Percentiles rank a stretch among this genome's conserved stretches.
These are phyloP conservation scores for Kwoniella shandongensis DNA, from an alignment of 768 basidiomycete genomes.

Conservation along the genomic window DNA sequence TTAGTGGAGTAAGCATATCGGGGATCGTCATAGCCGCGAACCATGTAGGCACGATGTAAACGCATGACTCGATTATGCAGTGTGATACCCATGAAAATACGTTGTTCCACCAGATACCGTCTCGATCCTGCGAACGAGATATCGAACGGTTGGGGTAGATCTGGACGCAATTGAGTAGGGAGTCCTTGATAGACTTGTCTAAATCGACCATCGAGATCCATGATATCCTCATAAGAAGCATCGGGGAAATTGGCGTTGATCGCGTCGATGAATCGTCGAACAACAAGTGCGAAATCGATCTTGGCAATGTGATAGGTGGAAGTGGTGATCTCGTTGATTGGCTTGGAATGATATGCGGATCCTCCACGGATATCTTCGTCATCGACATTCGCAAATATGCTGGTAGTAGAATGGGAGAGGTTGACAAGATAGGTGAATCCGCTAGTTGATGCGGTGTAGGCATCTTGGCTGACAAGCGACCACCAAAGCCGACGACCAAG, in stretches of 20 bases:
- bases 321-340: constrained; percentile 8
- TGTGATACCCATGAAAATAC: constrained; percentile 28
- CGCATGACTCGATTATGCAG: constrained; percentile 24
- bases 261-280: constrained; percentile 19
- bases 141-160: constrained; percentile 22
- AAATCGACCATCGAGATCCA: constrained; percentile 16
- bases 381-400: constrained; percentile 21
- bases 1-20: constrained; percentile 18
- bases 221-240: constrained; percentile 18
- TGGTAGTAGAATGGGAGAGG: constrained; percentile 19
- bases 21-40: constrained; percentile 15
- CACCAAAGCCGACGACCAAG: constrained; percentile 22
- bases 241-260: constrained; percentile 26
- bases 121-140: constrained; percentile 12
- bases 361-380: constrained; percentile 21
- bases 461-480: constrained; percentile 24
- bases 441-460: constrained; percentile 23
- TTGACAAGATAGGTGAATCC: constrained; percentile 25
- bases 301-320: constrained; percentile 23
- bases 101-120: constrained; percentile 20
- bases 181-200: constrained; percentile 15
- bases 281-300: constrained; percentile 24
- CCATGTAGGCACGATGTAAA: constrained; percentile 24
- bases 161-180: constrained; percentile 13
- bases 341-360: constrained; percentile 1